A percentile compares a stretch with the other conserved stretches of the same genome.
phyloP scores from a whole-genome alignment of 805 yeast species.

The Cyberlindnera amylophila region DNA sequence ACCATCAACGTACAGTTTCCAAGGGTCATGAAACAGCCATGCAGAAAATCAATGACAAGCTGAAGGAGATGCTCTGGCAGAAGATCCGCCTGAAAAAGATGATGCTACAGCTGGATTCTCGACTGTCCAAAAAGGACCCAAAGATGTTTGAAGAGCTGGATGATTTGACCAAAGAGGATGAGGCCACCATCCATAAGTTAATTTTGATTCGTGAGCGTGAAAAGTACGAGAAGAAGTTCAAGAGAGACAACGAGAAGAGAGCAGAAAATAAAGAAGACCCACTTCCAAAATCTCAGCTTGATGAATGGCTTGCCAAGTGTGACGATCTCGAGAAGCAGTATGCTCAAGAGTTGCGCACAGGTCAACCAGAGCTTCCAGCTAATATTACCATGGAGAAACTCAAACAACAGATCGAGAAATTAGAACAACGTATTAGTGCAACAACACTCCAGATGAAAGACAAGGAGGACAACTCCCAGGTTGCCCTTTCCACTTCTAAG shows the following conservation, averaged over 20 bases:
- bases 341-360: conserved; percentile 53
- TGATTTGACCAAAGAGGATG: conserved; percentile 63
- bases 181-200: conserved; percentile 50
- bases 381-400: conserved; percentile 58
- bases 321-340: conserved; percentile 49
- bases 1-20: conserved; percentile 91
- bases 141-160: conserved; percentile 65
- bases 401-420: conserved; percentile 61
- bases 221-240: conserved; percentile 58
- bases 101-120: conserved; percentile 62
- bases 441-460: conserved; percentile 78
- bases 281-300: conserved; percentile 51
- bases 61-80: conserved; percentile 83
- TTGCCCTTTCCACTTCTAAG: conserved; percentile 89
- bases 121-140: conserved; percentile 44
- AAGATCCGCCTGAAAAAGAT: conserved; percentile 69
- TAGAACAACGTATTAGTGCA: conserved; percentile 67
- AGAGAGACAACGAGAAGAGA: conserved; percentile 73
- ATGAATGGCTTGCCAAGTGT: conserved; percentile 54
- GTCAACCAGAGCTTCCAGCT: conserved; percentile 51
- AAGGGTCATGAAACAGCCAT: conserved; percentile 81
- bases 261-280: conserved; percentile 51
- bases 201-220: conserved; percentile 65
- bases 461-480: conserved; percentile 91
- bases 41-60: conserved; percentile 69